phyloP scores from a whole-genome alignment of 805 yeast genomes.

The Myxozyma kluyveri region DNA sequence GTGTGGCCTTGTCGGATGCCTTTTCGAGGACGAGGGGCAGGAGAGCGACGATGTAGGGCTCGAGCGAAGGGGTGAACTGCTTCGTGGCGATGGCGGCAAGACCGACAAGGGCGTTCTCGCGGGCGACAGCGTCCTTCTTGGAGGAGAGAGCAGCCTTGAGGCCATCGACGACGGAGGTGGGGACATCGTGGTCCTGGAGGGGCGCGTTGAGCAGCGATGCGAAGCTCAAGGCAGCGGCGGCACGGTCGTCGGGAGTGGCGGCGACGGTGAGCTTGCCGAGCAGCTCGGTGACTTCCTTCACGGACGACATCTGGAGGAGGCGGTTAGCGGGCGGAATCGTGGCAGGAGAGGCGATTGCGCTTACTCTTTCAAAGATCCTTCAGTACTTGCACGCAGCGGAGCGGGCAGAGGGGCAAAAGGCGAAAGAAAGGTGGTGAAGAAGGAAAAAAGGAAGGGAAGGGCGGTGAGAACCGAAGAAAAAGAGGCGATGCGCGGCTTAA shows the following conservation, averaged over 20 bases:
- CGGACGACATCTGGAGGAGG: slow-evolving; percentile 31
- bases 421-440: slow-evolving; percentile 3
- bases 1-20: slow-evolving; percentile 88
- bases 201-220: slow-evolving; percentile 93
- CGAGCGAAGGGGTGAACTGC: slow-evolving; percentile 83
- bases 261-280: slow-evolving; percentile 91
- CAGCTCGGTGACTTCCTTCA: slow-evolving; percentile 84
- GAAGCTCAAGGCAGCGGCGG: slow-evolving; percentile 82
- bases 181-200: slow-evolving; percentile 97
- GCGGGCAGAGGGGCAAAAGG: slow-evolving; percentile 4
- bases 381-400: slow-evolving; percentile 4
- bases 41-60: slow-evolving; percentile 87
- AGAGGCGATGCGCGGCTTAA: background rate
- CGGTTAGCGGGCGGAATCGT: background rate
- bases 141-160: slow-evolving; percentile 71
- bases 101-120: slow-evolving; percentile 81
- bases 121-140: slow-evolving; percentile 67
- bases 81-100: slow-evolving; percentile 76
- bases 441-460: background rate
- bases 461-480: slow-evolving; percentile 7
- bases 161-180: slow-evolving; percentile 77
- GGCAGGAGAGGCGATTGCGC: background rate
- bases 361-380: background rate
- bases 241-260: slow-evolving; percentile 68
- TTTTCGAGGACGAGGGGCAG: slow-evolving; percentile 66